Base-by-base conservation (phyloP, 2,329 filamentous ascomycete genomes). In the Fusarium citri region DNA sequence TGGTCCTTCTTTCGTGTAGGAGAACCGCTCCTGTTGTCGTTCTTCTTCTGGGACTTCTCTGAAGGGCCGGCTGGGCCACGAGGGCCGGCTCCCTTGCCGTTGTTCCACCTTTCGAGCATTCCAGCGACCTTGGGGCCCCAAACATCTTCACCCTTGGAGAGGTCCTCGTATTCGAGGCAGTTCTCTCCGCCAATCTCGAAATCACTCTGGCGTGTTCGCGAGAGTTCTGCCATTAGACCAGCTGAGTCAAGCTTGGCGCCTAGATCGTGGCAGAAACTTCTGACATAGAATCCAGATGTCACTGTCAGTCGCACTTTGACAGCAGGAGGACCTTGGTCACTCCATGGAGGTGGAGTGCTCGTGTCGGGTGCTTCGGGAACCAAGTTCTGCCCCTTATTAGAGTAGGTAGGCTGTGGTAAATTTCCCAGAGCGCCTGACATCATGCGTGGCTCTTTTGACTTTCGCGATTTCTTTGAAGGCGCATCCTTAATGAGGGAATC, bases 241-340 rank as follows among this genome's bases (percentile, higher is more conserved):
- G 93, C 89, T 15, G 94, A 97, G 55, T 88, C 89, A 16, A 98
- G 86, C 72, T 93, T 94, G 71, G 90, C 85, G 23, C 95, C 96
- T 6, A 99, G 86, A 76, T 99, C 96, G 78, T 98, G 94, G 74
- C 94, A 94, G 72, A 99, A 89, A 61, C 92, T 97, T 68, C 96
- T 92, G 16, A 99, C 94, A 79, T 99, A 99, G 84, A 98, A 99
- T 41, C 96, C 96, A 1, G 94, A 97, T 3, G 94, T 94, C 54
- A 98, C 95, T 1, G 93, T 97, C 88, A 99, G 94, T 60, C 92
- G 90, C 64, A 99, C 89, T 76, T 89, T 91, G 50, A 89, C 92
- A 1, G 95, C 96, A 2, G 95, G 89, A 2, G 94, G 89, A 0
- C 87, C 88, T 75, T 89, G 83, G 77, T 84, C 87, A 41, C 82